Evolutionary conservation across 495 filamentous ascomycete species (phyloP), one percentile per base, ranked within the genome.

Genomic region (Annulohypoxylon moriforme): DNA sequence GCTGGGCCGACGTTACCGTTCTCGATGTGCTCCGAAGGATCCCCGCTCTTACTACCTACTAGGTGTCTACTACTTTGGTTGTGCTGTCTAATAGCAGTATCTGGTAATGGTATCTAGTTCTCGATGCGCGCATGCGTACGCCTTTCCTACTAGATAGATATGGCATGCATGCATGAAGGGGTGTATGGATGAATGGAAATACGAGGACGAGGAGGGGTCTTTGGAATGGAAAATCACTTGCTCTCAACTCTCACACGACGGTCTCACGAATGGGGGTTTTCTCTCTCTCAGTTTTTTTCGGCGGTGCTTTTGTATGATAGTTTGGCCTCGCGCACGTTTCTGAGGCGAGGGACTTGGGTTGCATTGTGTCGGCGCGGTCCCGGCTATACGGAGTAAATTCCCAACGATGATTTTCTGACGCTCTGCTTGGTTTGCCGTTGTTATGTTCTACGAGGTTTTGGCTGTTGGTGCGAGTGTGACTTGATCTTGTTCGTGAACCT

Each of bases 261-360:
- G 58, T 40, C 50, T 22, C 11, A 29, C 6, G 13, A 2, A 53
- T 40, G 46, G 18, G 46, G 27, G 3, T 29, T 29, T 29, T 40
- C 10, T 40, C 11, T 40, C 10, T 9, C 9, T 8, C 4, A 10
- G 38, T 29, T 33, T 11, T 8, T 22, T 25, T 10, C 33, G 33
- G 33, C 9, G 49, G 14, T 27, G 20, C 49, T 63, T 38, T n/a
- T 67, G 68, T 71, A 71, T 52, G 31, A 72, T 72, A 72, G 46
- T 63, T 59, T 56, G 57, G 62, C 68, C 60, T 65, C 55, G 42
- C 56, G 47, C 16, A 14, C 38, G 53, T 38, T 61, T 60, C 53
- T 52, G 50, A 25, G 22, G 27, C 2, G 47, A n/a, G 60, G 42
- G 55, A n/a, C 13, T 25, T 33, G 60, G 33, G 36, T 65, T 65